Conservation (phyloP, 306 rosid genomes). For the Fagus crenata region DNA sequence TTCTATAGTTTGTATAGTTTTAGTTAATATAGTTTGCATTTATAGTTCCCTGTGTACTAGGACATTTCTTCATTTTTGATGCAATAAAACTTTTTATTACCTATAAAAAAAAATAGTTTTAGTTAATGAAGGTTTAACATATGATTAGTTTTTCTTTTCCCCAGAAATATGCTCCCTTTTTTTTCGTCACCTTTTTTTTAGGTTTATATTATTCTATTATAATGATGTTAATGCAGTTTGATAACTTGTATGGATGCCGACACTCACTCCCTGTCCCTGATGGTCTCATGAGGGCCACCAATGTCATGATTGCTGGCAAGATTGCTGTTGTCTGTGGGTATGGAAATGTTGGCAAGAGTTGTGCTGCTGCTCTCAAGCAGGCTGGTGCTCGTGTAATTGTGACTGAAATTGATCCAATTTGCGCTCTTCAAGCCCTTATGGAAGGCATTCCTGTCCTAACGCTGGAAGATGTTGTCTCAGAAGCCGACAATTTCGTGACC, state of each 20-base stretch:
- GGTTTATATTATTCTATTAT: too few relatives aligned
- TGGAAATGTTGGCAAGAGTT: slow-evolving; percentile 98
- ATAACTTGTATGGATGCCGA: slow-evolving; percentile 97
- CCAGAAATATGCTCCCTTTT: too few relatives aligned
- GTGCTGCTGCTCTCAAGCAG: slow-evolving; percentile 87
- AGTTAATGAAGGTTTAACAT: too few relatives aligned
- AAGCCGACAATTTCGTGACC: slow-evolving; percentile 84
- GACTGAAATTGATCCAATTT: slow-evolving; percentile 94
- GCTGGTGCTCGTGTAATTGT: slow-evolving; percentile 92
- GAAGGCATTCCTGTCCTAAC: slow-evolving; percentile 80
- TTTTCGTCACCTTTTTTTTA: too few relatives aligned
- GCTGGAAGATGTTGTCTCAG: slow-evolving; percentile 53
- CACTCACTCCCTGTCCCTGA: slow-evolving; percentile 99
- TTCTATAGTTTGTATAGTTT: too few relatives aligned
- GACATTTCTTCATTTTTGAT: too few relatives aligned
- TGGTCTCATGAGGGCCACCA: slow-evolving; percentile 96
- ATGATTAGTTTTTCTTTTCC: too few relatives aligned
- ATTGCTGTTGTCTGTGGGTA: slow-evolving; percentile 79
- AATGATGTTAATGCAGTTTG: slow-evolving; percentile 52
- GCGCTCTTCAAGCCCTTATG: slow-evolving; percentile 97
- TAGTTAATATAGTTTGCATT: too few relatives aligned
- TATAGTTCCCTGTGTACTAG: too few relatives aligned
- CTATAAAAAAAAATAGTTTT: too few relatives aligned
- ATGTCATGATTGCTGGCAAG: slow-evolving; percentile 97
- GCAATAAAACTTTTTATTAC: too few relatives aligned